phyloP scores from a whole-genome alignment of 164 flowering plant genomes.

The Akebia trifoliata region DNA sequence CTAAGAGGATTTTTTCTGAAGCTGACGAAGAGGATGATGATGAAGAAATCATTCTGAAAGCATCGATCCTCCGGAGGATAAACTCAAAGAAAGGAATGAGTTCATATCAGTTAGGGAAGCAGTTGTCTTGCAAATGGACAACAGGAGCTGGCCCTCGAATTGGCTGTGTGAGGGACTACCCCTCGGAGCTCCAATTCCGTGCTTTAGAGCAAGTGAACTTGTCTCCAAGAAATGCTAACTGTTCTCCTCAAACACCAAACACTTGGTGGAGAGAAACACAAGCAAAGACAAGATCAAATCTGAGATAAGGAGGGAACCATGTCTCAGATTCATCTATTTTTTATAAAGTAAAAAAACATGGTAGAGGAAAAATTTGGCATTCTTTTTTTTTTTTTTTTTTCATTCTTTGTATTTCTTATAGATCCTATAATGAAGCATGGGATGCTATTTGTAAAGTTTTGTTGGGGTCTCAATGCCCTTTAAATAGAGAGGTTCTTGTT shows the following conservation, averaged over 20 bases:
- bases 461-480: conserved; percentile 13
- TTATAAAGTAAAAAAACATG: too few relatives aligned
- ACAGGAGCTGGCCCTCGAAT: conserved; percentile 87
- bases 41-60: conserved; percentile 36
- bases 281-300: conserved; percentile 1
- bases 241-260: conserved; percentile 11
- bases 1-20: conserved; percentile 22
- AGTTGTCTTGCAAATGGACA: conserved; percentile 73
- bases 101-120: conserved; percentile 65
- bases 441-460: conserved; percentile 12
- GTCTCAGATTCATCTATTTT: conserved; percentile 7
- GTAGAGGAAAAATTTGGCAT: conserved; percentile 12
- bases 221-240: conserved; percentile 55
- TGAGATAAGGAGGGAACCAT: conserved; percentile 6
- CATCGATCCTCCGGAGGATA: conserved; percentile 53
- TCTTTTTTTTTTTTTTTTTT: conserved; percentile 6
- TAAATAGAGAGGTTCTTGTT: conserved; percentile 7
- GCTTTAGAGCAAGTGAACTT: conserved; percentile 67
- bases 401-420: conserved; percentile 7
- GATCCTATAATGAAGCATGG: conserved; percentile 10
- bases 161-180: conserved; percentile 76
- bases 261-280: conserved; percentile 15
- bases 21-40: conserved; percentile 18
- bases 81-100: conserved; percentile 53
- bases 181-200: conserved; percentile 53